Evolutionary conservation across 2,329 filamentous ascomycete species (phyloP).

Genomic region (Penicillium sp.): DNA sequence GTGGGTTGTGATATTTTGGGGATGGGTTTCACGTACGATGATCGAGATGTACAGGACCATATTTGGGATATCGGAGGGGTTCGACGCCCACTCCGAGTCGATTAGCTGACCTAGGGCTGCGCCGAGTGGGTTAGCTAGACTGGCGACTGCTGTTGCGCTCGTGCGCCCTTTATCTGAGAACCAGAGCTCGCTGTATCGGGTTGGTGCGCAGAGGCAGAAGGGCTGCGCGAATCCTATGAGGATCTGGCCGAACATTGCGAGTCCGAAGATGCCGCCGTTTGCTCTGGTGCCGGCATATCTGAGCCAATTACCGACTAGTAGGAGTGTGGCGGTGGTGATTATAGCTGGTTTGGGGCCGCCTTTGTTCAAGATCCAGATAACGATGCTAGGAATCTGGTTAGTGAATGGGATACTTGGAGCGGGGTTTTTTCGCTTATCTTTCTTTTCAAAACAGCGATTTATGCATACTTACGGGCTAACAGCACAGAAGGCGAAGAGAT

Average conservation of each 20-base stretch:
- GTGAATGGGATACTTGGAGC: not conserved
- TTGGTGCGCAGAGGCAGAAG: constrained; percentile 85
- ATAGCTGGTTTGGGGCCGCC: constrained; percentile 76
- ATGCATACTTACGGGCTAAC: constrained; percentile 59
- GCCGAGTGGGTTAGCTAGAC: constrained; percentile 84
- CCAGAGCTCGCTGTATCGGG: constrained; percentile 91
- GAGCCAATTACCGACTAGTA: constrained; percentile 87
- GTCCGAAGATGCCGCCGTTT: constrained; percentile 64
- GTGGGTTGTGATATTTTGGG: not conserved
- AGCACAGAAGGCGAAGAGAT: constrained; percentile 79
- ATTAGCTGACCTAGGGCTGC: constrained; percentile 86
- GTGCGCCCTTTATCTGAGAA: constrained; percentile 83
- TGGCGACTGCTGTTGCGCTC: constrained; percentile 80
- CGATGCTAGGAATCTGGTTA: constrained; percentile 41
- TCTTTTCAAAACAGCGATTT: not conserved
- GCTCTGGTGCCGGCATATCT: constrained; percentile 70
- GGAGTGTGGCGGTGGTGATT: constrained; percentile 67
- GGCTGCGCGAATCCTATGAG: constrained; percentile 86
- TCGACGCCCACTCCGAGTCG: constrained; percentile 71
- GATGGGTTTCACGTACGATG: constrained; percentile 60
- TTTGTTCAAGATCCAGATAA: constrained; percentile 74
- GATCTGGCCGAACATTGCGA: constrained; percentile 89
- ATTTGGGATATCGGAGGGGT: constrained; percentile 65
- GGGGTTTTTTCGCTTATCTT: not conserved
- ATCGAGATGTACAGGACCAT: constrained; percentile 85